Percentiles rank a stretch among this genome's conserved stretches.
Evolutionary conservation across 805 yeast genomes (phyloP).

Genomic region (Peterozyma xylosa): DNA sequence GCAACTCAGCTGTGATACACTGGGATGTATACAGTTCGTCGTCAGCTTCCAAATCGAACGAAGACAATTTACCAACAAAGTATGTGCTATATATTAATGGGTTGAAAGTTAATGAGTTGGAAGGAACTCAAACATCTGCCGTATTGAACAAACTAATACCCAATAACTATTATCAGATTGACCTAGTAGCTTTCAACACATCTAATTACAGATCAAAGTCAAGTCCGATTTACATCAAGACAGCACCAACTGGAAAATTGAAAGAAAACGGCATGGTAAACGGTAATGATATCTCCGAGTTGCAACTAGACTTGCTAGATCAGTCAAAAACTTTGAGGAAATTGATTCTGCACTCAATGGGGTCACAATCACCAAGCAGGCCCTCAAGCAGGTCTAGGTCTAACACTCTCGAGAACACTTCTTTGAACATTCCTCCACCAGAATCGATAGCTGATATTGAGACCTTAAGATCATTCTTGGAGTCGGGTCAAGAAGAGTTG

Average conservation of each 20-base stretch:
- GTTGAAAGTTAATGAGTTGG: conserved; percentile 22
- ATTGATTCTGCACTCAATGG: conserved; percentile 11
- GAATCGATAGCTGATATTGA: conserved; percentile 28
- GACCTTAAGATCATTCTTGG: conserved; percentile 32
- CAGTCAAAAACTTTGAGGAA: conserved; percentile 20
- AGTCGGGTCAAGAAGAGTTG: conserved; percentile 33
- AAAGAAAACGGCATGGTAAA: conserved; percentile 7
- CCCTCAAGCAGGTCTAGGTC: conserved; percentile 25
- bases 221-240: conserved; percentile 30
- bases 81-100: conserved; percentile 33
- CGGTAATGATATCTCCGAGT: conserved; percentile 11
- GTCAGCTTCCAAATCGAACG: neutral
- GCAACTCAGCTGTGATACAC: conserved; percentile 38
- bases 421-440: conserved; percentile 10
- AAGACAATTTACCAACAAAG: conserved; percentile 7
- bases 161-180: conserved; percentile 31
- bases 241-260: conserved; percentile 12
- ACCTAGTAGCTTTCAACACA: conserved; percentile 32
- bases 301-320: conserved; percentile 9
- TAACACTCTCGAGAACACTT: conserved; percentile 23
- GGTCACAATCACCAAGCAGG: neutral
- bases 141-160: conserved; percentile 24
- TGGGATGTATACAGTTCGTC: conserved; percentile 34
- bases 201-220: conserved; percentile 32
- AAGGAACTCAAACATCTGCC: conserved; percentile 28